A percentile compares a stretch with the other conserved stretches of the same genome.
Conservation (phyloP, 2,329 filamentous ascomycete genomes). For the Coniella lustricola region DNA sequence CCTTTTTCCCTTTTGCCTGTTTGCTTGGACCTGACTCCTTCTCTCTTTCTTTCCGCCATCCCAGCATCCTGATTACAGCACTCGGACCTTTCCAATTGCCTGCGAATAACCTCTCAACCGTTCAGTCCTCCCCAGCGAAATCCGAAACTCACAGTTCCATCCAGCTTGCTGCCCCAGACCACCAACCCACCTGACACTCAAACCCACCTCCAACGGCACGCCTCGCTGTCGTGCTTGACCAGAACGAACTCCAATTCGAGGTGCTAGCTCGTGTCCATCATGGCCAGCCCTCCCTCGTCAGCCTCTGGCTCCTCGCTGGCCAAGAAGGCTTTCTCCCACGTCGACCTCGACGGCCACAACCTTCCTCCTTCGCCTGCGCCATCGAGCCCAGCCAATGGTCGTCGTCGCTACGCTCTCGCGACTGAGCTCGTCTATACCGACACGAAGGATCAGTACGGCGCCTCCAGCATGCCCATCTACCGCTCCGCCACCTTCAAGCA, state of each 20-base stretch:
- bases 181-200: no score
- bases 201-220: no score
- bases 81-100: no score
- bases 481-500: constrained; percentile 99
- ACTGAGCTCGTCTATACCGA: constrained; percentile 97
- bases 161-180: no score
- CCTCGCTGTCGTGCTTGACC: no score
- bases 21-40: no score
- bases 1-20: no score
- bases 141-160: no score
- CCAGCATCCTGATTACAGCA: no score
- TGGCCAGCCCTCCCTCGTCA: constrained; percentile 8
- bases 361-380: constrained; percentile 88
- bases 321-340: constrained; percentile 44
- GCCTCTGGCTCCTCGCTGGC: constrained; percentile 3
- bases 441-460: constrained; percentile 91
- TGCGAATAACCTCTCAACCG: no score
- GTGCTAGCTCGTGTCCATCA: not conserved
- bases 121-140: no score
- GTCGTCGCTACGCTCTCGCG: constrained; percentile 79
- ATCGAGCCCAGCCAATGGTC: constrained; percentile 78
- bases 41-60: no score
- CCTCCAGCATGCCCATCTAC: constrained; percentile 95
- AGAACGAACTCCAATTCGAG: not conserved
- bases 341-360: constrained; percentile 77